Conservation (phyloP, 129 eudicot species). For the Solidago caesia region DNA sequence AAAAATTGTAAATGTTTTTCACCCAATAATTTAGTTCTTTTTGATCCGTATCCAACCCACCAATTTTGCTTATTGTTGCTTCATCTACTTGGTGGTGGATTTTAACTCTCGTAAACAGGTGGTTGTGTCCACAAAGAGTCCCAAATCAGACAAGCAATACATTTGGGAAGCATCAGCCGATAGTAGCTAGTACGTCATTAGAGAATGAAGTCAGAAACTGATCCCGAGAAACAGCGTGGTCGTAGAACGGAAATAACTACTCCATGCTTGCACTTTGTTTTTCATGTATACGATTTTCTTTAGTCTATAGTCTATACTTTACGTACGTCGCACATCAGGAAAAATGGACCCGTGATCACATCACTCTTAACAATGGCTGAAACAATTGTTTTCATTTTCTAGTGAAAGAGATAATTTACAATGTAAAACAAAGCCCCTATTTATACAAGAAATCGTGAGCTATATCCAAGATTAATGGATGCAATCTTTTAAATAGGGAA, state of each 20-base stretch:
- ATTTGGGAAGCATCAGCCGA: conserved; percentile 92
- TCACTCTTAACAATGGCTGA: no score
- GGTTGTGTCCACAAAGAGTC: conserved; percentile 82
- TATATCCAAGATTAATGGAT: no score
- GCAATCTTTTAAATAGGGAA: no score
- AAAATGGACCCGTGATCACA: no score
- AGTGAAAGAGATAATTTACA: no score
- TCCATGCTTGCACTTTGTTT: no score
- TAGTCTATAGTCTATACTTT: no score
- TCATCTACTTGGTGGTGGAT: neutral
- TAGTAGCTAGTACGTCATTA: conserved; percentile 70
- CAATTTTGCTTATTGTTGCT: neutral
- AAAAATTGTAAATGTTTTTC: neutral
- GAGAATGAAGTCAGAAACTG: conserved; percentile 53
- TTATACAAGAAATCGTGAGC: no score
- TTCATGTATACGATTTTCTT: no score
- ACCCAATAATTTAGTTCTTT: neutral
- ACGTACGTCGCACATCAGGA: no score
- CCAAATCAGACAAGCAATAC: conserved; percentile 84
- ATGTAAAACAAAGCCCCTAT: no score
- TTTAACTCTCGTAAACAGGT: conserved; percentile 44
- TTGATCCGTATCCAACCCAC: neutral
- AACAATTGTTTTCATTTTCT: no score
- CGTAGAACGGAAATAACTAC: conserved; percentile 86
- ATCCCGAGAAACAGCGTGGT: conserved; percentile 66